A percentile compares a stretch with the other conserved stretches of the same genome.
These are phyloP conservation scores for Thelephora ganbajun DNA, from an alignment of 768 basidiomycete genomes.

Conservation along the genomic window DNA sequence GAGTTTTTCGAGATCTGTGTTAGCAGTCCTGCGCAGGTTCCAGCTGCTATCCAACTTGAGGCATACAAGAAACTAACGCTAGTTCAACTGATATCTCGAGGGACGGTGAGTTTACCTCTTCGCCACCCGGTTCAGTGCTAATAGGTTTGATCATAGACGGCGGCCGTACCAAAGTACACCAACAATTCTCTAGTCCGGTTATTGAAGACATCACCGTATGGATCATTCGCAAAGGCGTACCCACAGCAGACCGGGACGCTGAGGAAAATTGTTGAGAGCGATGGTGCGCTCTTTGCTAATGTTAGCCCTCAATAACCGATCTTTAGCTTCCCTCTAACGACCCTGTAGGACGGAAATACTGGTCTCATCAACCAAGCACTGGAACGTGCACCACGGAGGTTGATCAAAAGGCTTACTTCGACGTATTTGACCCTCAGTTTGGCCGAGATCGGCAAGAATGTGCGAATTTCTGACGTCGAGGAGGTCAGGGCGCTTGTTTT, in stretches of 20 bases:
- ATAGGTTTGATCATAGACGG: conserved; percentile 16
- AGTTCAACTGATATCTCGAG: conserved; percentile 65
- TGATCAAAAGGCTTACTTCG: conserved; percentile 64
- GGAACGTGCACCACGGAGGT: conserved; percentile 61
- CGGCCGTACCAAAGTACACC: conserved; percentile 60
- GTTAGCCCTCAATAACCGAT: conserved; percentile 21
- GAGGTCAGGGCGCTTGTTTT: conserved; percentile 47
- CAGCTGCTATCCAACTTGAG: conserved; percentile 68
- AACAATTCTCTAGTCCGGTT: conserved; percentile 40
- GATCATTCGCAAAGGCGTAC: conserved; percentile 48
- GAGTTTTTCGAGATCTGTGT: conserved; percentile 75
- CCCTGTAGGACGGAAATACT: conserved; percentile 48
- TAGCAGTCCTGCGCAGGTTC: conserved; percentile 29
- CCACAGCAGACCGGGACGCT: conserved; percentile 38
- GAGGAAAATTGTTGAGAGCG: conserved; percentile 36
- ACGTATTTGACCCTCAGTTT: conserved; percentile 74
- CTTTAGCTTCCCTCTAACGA: neutral
- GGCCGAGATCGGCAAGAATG: conserved; percentile 48
- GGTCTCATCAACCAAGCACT: conserved; percentile 60
- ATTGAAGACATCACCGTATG: conserved; percentile 58
- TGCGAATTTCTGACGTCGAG: conserved; percentile 35
- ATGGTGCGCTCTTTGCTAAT: conserved; percentile 32
- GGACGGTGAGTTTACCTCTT: conserved; percentile 35
- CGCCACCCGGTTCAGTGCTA: neutral
- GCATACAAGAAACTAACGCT: conserved; percentile 75